Base-by-base conservation (phyloP, 176 grass and related monocot species). In the Oryza meridionalis region DNA sequence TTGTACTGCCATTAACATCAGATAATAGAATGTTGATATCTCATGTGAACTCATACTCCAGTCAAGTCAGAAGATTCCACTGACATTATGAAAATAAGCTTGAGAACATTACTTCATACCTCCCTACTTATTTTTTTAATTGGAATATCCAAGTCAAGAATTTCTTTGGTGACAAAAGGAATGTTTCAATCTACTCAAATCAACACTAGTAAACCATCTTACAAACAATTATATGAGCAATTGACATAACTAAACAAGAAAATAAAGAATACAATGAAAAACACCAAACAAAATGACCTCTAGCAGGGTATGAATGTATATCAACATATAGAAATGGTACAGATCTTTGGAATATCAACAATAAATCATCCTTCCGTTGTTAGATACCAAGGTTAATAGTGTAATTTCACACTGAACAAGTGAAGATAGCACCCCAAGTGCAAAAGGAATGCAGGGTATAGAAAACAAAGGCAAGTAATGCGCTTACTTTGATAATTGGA, bases 401-500 rank as follows among this genome's bases (percentile, higher is more conserved):
- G 26, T 37, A 38, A 49, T 63, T 77, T 25, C 3, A 84, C 16
- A 78, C 13, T 27, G 21, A 72, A 42, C 67, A 78, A 73, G 33
- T 16, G 11, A 44, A 22, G 86, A 73, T 15, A 55, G 24, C 71
- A 65, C 55, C 50, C 31, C 32, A 43, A 3, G 7, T 33, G 12
- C 19, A n/a, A 51, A 13, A 32, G 44, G 33, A 78, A 71, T 50
- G 44, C 4, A 19, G 64, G n/a, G 43, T 21, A 40, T 2, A 25
- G 67, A 78, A 43, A 64, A 77, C 29, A 81, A 46, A 65, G 25
- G 47, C 35, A 69, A 79, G 65, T 31, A 21, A 69, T 81, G 64
- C 55, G 31, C 84, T 87, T 90, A 95, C 96, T 88, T 59, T 88
- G 31, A 98, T 83, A 73, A 98, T 86, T 12, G 96, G 91, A 81